A percentile compares a stretch with the other conserved stretches of the same genome.
Conservation (phyloP, 2,329 filamentous ascomycete species). For the Colletotrichum magnum region DNA sequence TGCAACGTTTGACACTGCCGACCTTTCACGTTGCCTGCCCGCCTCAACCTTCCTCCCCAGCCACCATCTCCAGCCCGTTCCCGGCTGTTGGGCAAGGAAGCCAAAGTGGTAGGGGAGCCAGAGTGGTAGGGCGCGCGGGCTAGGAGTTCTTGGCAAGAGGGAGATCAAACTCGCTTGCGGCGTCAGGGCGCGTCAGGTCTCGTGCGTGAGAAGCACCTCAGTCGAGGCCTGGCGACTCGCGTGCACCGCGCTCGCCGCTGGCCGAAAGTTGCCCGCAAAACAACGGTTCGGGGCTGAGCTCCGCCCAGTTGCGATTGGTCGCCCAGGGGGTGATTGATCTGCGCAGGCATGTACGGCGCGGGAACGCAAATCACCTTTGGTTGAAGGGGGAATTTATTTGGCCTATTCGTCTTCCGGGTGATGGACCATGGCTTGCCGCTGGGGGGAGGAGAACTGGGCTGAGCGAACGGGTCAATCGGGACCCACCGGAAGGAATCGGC, state of each 20-base stretch:
- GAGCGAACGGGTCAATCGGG: background rate
- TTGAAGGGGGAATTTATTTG: background rate
- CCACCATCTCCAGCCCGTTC: no score
- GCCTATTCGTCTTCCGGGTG: no score
- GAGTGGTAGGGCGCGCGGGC: background rate
- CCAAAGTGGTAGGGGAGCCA: no score
- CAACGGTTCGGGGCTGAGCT: background rate
- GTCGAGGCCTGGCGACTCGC: slow-evolving; percentile 15
- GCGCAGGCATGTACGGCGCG: slow-evolving; percentile 32
- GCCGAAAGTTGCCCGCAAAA: background rate
- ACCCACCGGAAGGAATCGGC: slow-evolving; percentile 12
- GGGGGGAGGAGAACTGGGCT: no score
- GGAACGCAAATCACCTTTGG: slow-evolving; percentile 26
- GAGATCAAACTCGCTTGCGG: slow-evolving; percentile 38
- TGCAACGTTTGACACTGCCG: background rate
- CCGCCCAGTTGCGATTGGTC: slow-evolving; percentile 24
- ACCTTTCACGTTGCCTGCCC: background rate
- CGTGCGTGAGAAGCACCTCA: background rate
- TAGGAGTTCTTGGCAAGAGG: slow-evolving; percentile 23
- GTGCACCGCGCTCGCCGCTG: background rate
- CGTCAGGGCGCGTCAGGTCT: slow-evolving; percentile 29
- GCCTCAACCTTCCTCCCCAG: no score
- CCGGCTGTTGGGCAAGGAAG: no score
- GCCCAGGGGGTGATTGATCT: slow-evolving; percentile 24
- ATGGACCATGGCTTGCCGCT: no score